phyloP scores from a whole-genome alignment of 2,329 filamentous ascomycete genomes.

The Trichoderma semiorbis region DNA sequence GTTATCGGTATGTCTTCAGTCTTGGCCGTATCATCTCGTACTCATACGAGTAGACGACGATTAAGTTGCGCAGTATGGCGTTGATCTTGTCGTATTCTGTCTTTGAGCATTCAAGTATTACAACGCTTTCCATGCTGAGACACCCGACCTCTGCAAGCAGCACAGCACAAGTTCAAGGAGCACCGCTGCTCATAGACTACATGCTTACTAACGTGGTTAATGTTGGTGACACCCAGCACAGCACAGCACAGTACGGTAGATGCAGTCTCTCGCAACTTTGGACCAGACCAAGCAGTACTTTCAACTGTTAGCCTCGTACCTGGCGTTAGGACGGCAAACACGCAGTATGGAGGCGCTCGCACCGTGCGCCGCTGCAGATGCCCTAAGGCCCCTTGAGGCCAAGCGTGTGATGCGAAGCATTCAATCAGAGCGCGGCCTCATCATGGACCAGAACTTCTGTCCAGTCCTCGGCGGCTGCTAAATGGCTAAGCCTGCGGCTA shows the following conservation, averaged over 20 bases:
- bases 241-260: not conserved
- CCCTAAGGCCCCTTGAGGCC: not conserved
- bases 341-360: not conserved
- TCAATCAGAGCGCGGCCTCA: constrained; percentile 2
- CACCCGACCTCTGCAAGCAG: not conserved
- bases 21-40: not conserved
- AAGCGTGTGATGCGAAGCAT: constrained; percentile 8
- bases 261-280: not conserved
- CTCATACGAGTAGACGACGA: not conserved
- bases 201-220: not conserved
- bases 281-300: not conserved
- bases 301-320: not conserved
- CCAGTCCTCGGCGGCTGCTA: constrained; percentile 14
- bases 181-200: not conserved
- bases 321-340: constrained; percentile 1
- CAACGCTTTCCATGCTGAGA: not conserved
- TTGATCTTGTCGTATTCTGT: not conserved
- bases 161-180: not conserved
- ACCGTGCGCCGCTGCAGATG: constrained; percentile 13
- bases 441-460: constrained; percentile 11
- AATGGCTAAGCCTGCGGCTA: not conserved
- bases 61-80: not conserved
- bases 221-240: not conserved
- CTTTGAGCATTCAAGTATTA: not conserved
- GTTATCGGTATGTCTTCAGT: not conserved